Conservation (phyloP, 192 early-diverging fungal genomes). For the Glomus cerebriforme region DNA sequence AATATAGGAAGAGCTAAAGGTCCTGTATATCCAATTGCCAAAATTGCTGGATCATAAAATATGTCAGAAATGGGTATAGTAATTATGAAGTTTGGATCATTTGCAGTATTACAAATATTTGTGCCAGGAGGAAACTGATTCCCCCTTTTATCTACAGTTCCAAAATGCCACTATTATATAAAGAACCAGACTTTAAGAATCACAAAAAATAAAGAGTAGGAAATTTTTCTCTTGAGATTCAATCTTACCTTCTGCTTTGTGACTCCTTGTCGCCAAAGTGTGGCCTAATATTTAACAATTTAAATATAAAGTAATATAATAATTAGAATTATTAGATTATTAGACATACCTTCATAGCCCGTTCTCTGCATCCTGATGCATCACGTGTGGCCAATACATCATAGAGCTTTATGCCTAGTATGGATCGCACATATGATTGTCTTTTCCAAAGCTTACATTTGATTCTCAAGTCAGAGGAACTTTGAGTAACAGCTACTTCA, state of each 20-base stretch:
- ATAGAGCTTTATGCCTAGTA: constrained; percentile 24
- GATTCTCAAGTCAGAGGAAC: neutral
- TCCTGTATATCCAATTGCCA: constrained; percentile 16
- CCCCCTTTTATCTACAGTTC: constrained; percentile 14
- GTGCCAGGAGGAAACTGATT: neutral
- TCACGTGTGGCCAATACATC: neutral
- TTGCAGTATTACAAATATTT: constrained; percentile 3
- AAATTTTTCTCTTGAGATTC: constrained; percentile 12
- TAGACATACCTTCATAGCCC: constrained; percentile 21
- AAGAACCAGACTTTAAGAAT: neutral
- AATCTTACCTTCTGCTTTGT: constrained; percentile 9
- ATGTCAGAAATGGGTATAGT: constrained; percentile 15
- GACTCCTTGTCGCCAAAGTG: constrained; percentile 24
- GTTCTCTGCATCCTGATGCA: neutral
- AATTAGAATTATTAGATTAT: constrained; percentile 16
- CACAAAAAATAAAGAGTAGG: too few species aligned
- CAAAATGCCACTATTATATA: constrained; percentile 30
- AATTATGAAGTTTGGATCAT: constrained; percentile 17
- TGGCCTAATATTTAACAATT: constrained; percentile 29
- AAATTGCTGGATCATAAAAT: constrained; percentile 22
- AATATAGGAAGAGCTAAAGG: neutral
- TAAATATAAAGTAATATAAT: constrained; percentile 19
- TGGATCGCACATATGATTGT: constrained; percentile 8
- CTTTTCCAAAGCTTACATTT: constrained; percentile 13
- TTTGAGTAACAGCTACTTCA: constrained; percentile 10